Conservation (phyloP, 768 basidiomycete species). For the Cystoderma amianthinum region DNA sequence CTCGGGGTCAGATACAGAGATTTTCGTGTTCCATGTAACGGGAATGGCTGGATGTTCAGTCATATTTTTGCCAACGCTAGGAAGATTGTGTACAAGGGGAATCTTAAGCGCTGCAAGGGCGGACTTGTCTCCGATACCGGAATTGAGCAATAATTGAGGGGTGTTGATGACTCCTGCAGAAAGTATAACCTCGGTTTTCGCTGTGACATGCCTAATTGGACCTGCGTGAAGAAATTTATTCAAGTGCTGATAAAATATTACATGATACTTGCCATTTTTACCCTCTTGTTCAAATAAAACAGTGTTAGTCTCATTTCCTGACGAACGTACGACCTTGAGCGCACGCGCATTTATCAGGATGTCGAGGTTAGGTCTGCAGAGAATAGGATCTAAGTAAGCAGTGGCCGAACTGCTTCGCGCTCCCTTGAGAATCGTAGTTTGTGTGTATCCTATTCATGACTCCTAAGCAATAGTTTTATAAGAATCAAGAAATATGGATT, state of each 20-base stretch:
- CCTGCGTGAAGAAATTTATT: no score
- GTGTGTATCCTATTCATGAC: not conserved
- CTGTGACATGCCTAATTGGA: slow-evolving; percentile 7
- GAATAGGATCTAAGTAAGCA: slow-evolving; percentile 20
- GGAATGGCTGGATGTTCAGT: slow-evolving; percentile 15
- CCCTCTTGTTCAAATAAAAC: not conserved
- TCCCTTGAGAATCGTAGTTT: slow-evolving; percentile 8
- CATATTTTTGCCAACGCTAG: slow-evolving; percentile 14
- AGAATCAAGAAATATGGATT: not conserved
- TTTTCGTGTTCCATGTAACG: slow-evolving; percentile 16
- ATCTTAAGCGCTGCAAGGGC: slow-evolving; percentile 9
- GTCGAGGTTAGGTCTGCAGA: slow-evolving; percentile 19
- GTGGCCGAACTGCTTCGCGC: slow-evolving; percentile 20
- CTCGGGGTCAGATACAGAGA: slow-evolving; percentile 10
- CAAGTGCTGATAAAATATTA: not conserved
- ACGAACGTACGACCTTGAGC: slow-evolving; percentile 11
- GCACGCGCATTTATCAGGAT: slow-evolving; percentile 21
- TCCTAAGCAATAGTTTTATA: no score
- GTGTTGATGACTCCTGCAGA: slow-evolving; percentile 23
- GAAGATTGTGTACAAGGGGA: slow-evolving; percentile 9
- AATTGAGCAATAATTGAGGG: slow-evolving; percentile 14
- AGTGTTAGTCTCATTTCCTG: not conserved
- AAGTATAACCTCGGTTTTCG: slow-evolving; percentile 22
- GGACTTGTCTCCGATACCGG: slow-evolving; percentile 15
- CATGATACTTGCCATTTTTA: not conserved